These are phyloP conservation scores for Extremus antarcticus DNA, from an alignment of 495 filamentous ascomycete genomes.

Conservation along the genomic window DNA sequence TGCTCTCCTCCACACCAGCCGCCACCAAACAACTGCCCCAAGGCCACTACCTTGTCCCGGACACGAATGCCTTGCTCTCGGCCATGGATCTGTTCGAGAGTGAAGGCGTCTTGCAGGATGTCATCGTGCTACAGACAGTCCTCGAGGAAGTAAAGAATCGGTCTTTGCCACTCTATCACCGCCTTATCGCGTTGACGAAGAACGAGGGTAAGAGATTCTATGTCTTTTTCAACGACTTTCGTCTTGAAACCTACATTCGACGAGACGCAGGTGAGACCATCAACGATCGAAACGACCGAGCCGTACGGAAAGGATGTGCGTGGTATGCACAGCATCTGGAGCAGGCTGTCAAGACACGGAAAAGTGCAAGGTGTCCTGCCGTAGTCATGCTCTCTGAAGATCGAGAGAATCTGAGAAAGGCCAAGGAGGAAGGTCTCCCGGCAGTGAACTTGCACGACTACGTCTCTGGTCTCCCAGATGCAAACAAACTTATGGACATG, in stretches of 20 bases:
- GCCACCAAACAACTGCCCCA: conserved; percentile 68
- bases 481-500: conserved; percentile 85
- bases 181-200: conserved; percentile 75
- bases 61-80: conserved; percentile 91
- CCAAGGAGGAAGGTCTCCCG: conserved; percentile 60
- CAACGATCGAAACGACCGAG: conserved; percentile 92
- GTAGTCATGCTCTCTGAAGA: conserved; percentile 94
- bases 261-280: conserved; percentile 72
- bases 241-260: conserved; percentile 75
- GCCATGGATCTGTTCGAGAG: conserved; percentile 96
- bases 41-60: conserved; percentile 90
- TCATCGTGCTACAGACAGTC: conserved; percentile 87
- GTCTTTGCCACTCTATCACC: conserved; percentile 89
- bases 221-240: conserved; percentile 98
- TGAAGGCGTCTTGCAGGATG: conserved; percentile 77
- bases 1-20: conserved; percentile 77
- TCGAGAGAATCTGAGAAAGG: conserved; percentile 72
- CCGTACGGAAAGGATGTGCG: conserved; percentile 70
- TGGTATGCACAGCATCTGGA: conserved; percentile 83
- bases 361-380: conserved; percentile 52
- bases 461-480: conserved; percentile 71
- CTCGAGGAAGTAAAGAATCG: conserved; percentile 91
- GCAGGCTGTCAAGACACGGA: conserved; percentile 41
- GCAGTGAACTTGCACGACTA: conserved; percentile 52
- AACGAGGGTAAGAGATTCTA: conserved; percentile 95